phyloP scores from a whole-genome alignment of 805 yeast genomes.

The Sungouiella thailandica region DNA sequence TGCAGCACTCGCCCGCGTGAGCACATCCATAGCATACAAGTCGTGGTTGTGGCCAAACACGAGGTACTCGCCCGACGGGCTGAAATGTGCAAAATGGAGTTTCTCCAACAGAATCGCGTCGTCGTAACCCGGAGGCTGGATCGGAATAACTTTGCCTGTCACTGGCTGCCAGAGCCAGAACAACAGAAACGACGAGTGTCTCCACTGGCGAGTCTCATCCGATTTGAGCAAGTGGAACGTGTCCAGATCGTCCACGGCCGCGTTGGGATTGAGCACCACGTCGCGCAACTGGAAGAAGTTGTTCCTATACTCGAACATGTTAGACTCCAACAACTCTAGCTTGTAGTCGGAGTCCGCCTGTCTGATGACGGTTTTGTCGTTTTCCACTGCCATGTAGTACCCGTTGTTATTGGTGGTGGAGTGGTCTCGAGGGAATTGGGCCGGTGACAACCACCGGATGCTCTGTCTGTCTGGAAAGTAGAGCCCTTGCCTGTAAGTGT shows the following conservation, averaged over 20 bases:
- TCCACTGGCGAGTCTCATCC: conserved; percentile 41
- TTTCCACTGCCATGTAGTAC: conserved; percentile 20
- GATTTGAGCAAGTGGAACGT: conserved; percentile 51
- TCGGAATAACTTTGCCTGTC: conserved; percentile 24
- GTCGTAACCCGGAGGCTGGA: conserved; percentile 24
- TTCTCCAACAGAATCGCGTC: conserved; percentile 15
- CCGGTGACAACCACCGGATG: conserved; percentile 25
- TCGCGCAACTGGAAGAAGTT: conserved; percentile 25
- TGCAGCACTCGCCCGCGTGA: conserved; percentile 16
- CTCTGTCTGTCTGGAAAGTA: conserved; percentile 13
- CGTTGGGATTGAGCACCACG: conserved; percentile 34
- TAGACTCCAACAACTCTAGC: conserved; percentile 23
- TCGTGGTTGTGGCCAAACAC: conserved; percentile 56
- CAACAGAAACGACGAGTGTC: conserved; percentile 32
- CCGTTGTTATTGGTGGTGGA: conserved; percentile 19
- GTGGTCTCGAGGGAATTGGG: conserved; percentile 29
- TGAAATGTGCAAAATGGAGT: conserved; percentile 46
- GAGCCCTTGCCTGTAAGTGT: conserved; percentile 18
- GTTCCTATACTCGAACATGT: conserved; percentile 40
- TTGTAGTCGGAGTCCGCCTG: conserved; percentile 24
- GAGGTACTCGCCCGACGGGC: conserved; percentile 53
- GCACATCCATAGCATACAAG: conserved; percentile 43
- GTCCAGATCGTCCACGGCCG: conserved; percentile 39
- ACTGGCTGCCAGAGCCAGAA: conserved; percentile 34
- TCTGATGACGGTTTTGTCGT: conserved; percentile 16